Conservation (phyloP, 2,329 filamentous ascomycete species). For the Didymellaceae sp. region DNA sequence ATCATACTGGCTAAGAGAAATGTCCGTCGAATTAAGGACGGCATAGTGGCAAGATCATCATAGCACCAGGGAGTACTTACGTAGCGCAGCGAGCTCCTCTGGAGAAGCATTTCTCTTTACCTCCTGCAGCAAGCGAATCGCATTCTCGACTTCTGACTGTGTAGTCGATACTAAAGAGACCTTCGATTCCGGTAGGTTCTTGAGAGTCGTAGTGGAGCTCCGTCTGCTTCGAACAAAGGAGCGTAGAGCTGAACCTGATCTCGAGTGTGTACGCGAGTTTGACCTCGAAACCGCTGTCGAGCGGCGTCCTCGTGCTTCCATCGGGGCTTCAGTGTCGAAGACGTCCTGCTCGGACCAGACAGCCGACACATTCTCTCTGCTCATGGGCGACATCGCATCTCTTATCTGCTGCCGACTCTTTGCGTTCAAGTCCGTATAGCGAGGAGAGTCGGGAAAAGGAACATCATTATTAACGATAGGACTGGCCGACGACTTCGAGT, state of each 20-base stretch:
- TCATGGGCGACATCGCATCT: conserved; percentile 37
- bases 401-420: conserved; percentile 40
- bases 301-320: conserved; percentile 33
- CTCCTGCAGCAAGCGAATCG: conserved; percentile 55
- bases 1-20: no score
- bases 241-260: conserved; percentile 36
- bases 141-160: conserved; percentile 53
- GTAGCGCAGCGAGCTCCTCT: conserved; percentile 55
- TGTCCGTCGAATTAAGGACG: no score
- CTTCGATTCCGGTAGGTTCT: conserved; percentile 34
- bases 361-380: conserved; percentile 30
- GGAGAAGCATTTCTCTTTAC: conserved; percentile 57
- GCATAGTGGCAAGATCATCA: no score
- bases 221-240: conserved; percentile 21
- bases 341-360: conserved; percentile 28
- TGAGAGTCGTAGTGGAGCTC: conserved; percentile 28
- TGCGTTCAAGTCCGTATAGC: conserved; percentile 35
- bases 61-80: conserved; percentile 40
- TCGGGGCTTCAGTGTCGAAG: conserved; percentile 26
- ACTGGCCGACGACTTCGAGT: conserved; percentile 31
- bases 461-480: conserved; percentile 26
- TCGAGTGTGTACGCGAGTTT: conserved; percentile 32
- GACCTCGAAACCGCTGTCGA: conserved; percentile 37
- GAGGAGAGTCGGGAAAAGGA: conserved; percentile 30
- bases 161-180: conserved; percentile 41